Evolutionary conservation across 345 rosid species (phyloP).

Genomic region (Gossypium mustelinum): DNA sequence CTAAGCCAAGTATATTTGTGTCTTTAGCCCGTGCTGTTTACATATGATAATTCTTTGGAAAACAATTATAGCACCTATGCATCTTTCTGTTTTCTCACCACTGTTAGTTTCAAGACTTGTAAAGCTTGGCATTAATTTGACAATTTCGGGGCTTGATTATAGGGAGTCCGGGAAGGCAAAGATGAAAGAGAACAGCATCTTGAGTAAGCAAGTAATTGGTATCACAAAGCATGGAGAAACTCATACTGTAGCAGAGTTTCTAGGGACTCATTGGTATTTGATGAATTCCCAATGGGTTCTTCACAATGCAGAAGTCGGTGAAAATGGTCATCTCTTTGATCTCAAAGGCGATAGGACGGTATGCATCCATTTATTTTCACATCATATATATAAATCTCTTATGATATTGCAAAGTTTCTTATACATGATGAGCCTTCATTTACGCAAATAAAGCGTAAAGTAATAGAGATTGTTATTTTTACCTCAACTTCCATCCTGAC

Average conservation of each 20-base stretch:
- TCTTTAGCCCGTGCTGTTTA: background rate
- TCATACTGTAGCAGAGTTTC: conserved; percentile 51
- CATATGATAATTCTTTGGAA: background rate
- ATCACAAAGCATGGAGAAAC: conserved; percentile 52
- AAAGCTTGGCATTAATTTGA: conserved; percentile 3
- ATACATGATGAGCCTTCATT: too few relatives aligned
- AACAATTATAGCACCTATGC: conserved; percentile 4
- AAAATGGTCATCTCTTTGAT: conserved; percentile 57
- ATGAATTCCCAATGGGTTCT: conserved; percentile 69
- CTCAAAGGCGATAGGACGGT: conserved; percentile 63
- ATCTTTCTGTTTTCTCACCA: conserved; percentile 2
- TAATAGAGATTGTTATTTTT: too few relatives aligned
- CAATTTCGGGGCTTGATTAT: conserved; percentile 19
- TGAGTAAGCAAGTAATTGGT: conserved; percentile 62
- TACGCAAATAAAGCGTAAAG: too few relatives aligned
- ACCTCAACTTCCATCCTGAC: too few relatives aligned
- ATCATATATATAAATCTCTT: background rate
- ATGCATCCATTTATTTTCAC: conserved; percentile 22
- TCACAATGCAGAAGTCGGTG: conserved; percentile 27
- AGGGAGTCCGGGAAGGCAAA: conserved; percentile 43
- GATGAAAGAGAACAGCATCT: conserved; percentile 21
- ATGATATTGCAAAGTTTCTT: background rate
- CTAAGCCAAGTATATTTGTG: background rate
- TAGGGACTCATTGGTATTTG: conserved; percentile 56
- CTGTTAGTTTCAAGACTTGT: background rate